These are phyloP conservation scores for Tolypocladium tropicale DNA, from an alignment of 2,329 filamentous ascomycete genomes.

Conservation along the genomic window DNA sequence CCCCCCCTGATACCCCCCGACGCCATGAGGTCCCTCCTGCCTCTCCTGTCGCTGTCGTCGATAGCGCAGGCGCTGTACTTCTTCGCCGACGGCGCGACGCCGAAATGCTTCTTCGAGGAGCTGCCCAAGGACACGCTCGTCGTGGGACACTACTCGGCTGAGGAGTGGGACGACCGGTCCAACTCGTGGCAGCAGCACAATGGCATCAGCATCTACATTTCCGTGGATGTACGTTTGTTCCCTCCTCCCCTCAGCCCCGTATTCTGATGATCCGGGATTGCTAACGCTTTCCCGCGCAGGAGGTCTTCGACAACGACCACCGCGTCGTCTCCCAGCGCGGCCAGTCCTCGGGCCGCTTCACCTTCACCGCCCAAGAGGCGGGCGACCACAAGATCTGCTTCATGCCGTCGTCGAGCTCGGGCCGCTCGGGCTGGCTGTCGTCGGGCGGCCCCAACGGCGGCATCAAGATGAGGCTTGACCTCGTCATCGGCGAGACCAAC, in stretches of 20 bases:
- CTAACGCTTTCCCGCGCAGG: constrained; percentile 36
- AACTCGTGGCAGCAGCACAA: constrained; percentile 62
- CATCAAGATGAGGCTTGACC: constrained; percentile 75
- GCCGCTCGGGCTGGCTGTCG: constrained; percentile 62
- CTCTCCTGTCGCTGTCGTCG: constrained; percentile 55
- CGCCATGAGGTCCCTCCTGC: constrained; percentile 50
- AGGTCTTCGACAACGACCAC: constrained; percentile 96
- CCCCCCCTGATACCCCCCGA: background rate
- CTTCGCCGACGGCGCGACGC: constrained; percentile 75
- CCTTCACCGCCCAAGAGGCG: constrained; percentile 88
- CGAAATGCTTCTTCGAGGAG: constrained; percentile 98
- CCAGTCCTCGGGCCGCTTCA: constrained; percentile 69
- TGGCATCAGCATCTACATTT: constrained; percentile 76
- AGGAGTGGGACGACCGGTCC: constrained; percentile 67
- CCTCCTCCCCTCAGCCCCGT: background rate
- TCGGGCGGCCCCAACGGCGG: constrained; percentile 56
- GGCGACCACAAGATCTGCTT: constrained; percentile 96
- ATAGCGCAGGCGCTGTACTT: constrained; percentile 82
- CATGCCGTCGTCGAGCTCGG: constrained; percentile 65
- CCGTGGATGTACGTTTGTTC: constrained; percentile 60
- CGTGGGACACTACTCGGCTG: constrained; percentile 81
- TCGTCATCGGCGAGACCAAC: constrained; percentile 90
- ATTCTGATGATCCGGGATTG: background rate
- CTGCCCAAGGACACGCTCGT: constrained; percentile 95
- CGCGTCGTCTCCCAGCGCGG: constrained; percentile 86